phyloP scores from a whole-genome alignment of 495 filamentous ascomycete species.

The Neurospora sublineolata region DNA sequence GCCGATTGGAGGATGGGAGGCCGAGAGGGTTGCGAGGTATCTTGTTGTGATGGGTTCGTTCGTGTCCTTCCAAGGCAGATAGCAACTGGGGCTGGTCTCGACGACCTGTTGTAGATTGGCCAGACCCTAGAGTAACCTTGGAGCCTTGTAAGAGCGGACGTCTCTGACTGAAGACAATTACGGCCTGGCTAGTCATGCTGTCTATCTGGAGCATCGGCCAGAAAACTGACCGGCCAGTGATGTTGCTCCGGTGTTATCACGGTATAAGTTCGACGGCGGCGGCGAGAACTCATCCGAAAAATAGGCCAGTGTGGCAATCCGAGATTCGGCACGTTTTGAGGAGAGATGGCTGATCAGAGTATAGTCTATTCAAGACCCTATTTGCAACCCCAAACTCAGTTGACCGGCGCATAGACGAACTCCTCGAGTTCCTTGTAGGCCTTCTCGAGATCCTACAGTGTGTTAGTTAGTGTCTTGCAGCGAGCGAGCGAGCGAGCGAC shows the following conservation, averaged over 20 bases:
- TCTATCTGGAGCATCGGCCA: not conserved
- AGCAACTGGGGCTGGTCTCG: not conserved
- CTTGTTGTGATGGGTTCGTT: not conserved
- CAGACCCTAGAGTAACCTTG: not conserved
- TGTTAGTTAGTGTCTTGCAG: not conserved
- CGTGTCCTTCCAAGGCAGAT: not conserved
- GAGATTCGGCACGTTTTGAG: not conserved
- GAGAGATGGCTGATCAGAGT: not conserved
- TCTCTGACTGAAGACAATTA: not conserved
- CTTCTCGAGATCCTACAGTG: conserved; percentile 51
- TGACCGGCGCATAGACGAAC: conserved; percentile 38
- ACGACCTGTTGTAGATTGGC: not conserved
- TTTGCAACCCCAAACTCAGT: not conserved
- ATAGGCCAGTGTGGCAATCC: not conserved
- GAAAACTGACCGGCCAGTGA: not conserved
- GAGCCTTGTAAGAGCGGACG: not conserved
- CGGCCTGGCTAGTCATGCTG: not conserved
- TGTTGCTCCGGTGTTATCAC: not conserved
- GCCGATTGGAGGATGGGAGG: not conserved
- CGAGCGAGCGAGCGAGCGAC: not conserved
- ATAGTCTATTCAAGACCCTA: conserved; percentile 6
- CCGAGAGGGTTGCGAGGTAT: not conserved
- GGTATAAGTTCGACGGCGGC: not conserved
- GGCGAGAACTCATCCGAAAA: not conserved
- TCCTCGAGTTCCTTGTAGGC: conserved; percentile 70